A percentile compares a stretch with the other conserved stretches of the same genome.
These are phyloP conservation scores for Morella rubra DNA, from an alignment of 306 rosid genomes.

Conservation along the genomic window DNA sequence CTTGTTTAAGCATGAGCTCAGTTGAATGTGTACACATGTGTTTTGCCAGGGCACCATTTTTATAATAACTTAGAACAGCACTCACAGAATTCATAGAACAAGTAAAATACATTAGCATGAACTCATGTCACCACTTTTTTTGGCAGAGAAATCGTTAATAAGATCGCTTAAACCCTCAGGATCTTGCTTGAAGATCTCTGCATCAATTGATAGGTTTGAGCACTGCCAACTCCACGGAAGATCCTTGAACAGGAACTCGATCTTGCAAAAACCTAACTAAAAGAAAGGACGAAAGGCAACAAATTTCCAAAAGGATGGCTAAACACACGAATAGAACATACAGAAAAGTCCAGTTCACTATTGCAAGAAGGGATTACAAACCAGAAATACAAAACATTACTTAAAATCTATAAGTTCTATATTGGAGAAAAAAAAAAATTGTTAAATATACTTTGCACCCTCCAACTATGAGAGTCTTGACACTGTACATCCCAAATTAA, in stretches of 20 bases:
- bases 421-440: background rate
- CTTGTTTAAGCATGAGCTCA: conserved; percentile 1
- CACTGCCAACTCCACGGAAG: conserved; percentile 60
- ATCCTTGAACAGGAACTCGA: conserved; percentile 60
- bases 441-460: too few species aligned
- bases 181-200: conserved; percentile 62
- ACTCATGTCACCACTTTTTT: conserved; percentile 22
- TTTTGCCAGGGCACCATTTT: background rate
- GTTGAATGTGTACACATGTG: background rate
- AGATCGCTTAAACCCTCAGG: conserved; percentile 60
- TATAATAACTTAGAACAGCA: background rate
- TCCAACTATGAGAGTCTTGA: too few species aligned
- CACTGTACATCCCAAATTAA: too few species aligned
- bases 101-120: conserved; percentile 10
- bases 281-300: conserved; percentile 58
- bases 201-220: conserved; percentile 63
- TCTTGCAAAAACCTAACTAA: conserved; percentile 72
- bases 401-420: background rate
- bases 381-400: background rate
- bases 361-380: background rate
- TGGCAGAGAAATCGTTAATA: conserved; percentile 15
- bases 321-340: conserved; percentile 14
- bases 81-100: background rate
- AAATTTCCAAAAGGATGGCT: too few species aligned
- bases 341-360: conserved; percentile 24